These are phyloP conservation scores for Fraxinus baroniana DNA, from an alignment of 305 asterid genomes.

Conservation along the genomic window DNA sequence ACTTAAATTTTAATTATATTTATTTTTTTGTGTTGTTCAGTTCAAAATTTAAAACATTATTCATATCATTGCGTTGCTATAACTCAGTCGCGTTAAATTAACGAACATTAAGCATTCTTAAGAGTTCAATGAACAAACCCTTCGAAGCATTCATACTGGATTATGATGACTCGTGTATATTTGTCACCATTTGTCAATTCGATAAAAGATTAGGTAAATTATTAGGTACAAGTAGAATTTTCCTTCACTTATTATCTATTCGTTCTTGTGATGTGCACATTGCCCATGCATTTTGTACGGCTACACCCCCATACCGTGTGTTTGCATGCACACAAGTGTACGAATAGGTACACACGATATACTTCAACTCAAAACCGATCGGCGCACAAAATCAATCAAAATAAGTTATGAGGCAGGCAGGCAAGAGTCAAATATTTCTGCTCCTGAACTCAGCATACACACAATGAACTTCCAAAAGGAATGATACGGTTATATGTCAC, in stretches of 20 bases:
- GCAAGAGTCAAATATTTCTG: constrained; percentile 30
- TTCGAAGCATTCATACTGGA: background rate
- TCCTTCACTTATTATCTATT: background rate
- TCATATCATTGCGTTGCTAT: background rate
- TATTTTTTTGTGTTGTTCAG: background rate
- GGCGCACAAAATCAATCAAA: too few species aligned
- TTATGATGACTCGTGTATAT: background rate
- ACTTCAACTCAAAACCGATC: background rate
- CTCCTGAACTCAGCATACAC: constrained; percentile 22
- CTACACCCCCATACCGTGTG: background rate
- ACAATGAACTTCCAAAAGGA: constrained; percentile 10
- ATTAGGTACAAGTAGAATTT: too few species aligned
- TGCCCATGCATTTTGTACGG: background rate
- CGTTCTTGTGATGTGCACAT: background rate
- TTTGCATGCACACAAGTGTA: background rate
- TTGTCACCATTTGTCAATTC: too few species aligned
- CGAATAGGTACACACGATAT: background rate
- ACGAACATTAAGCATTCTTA: background rate
- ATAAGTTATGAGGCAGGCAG: constrained; percentile 19
- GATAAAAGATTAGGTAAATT: too few species aligned
- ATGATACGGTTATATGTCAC: background rate
- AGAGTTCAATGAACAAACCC: background rate
- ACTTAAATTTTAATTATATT: too few species aligned
- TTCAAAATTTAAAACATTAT: background rate
- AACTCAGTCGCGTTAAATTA: background rate